Base-by-base conservation (phyloP, 1,284 basidiomycete genomes). In the Pseudozyma tsukubaensis region DNA sequence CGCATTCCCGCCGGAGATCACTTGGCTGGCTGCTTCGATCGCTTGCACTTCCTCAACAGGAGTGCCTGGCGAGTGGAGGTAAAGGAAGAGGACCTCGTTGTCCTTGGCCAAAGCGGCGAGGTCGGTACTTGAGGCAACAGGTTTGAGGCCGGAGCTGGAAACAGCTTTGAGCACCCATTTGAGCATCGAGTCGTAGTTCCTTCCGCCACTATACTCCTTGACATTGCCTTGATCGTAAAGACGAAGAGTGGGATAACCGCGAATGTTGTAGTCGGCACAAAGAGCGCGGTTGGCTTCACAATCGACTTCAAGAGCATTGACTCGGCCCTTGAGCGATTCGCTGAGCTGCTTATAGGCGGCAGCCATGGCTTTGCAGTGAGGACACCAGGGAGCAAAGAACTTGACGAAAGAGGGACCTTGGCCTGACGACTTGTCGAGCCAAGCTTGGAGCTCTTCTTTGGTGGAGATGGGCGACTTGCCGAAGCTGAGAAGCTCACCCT, bases 371-470 rank as follows among this genome's bases (percentile, higher is more conserved):
- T 72, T 65, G 70, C 83, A 84, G 55, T 84, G 83, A 11, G 82
- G 83, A 50, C 83, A 84, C 78, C 81, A 83, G 1, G 83, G 79
- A n/a, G 79, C 81, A 45, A 76, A 82, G 56, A 83, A 83, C 48
- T 83, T 83, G 63, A 83, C 81, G 51, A 83, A 82, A 10, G 73
- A 76, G 7, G 78, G 61, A 34, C 81, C 80, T 45, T 78, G 72
- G 14, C 77, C 76, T 8, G 61, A 70, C 4, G 76, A 69, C n/a
- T 70, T 52, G 43, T 59, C 67, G 36, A 83, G 72, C 61, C 66
- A 80, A 14, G 56, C 36, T 35, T 67, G 55, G n/a, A 83, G 68
- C 11, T 71, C 54, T n/a, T 70, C 71, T 3, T 59, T 37, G 37
- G 65, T 76, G 24, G 65, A 54, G 36, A 83, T 49, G 24, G 67